Evolutionary conservation across 2,329 filamentous ascomycete species (phyloP).

Genomic region (Aspergillus caelatus): DNA sequence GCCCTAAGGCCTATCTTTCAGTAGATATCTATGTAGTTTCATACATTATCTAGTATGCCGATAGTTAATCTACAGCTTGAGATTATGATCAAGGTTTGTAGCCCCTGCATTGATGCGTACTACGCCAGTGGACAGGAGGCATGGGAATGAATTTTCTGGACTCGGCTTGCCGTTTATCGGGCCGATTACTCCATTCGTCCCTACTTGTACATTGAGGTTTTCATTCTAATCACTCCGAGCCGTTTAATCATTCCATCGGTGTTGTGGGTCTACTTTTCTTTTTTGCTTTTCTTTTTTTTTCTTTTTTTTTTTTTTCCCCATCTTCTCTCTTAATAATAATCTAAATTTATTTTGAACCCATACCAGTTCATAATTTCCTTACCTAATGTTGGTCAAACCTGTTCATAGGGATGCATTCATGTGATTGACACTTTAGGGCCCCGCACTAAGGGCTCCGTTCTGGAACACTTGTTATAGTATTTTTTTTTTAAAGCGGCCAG

Average conservation of each 20-base stretch:
- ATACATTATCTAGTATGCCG: too few relatives aligned
- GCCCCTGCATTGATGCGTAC: background rate
- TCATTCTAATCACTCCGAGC: conserved; percentile 1
- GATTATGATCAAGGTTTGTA: background rate
- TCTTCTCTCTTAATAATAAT: background rate
- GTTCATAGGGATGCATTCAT: background rate
- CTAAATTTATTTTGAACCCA: background rate
- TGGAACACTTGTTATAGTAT: background rate
- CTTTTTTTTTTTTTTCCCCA: background rate
- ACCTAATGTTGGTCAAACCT: background rate
- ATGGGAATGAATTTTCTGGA: background rate
- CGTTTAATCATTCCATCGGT: background rate
- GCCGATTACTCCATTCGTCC: background rate
- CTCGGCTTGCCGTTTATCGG: background rate
- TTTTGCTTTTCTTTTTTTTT: background rate
- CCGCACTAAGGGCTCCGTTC: background rate
- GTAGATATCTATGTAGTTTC: too few relatives aligned
- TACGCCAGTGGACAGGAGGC: background rate
- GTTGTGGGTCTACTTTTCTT: background rate
- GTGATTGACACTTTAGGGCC: background rate
- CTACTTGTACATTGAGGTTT: background rate
- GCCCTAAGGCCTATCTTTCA: too few relatives aligned
- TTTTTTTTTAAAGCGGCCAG: background rate
- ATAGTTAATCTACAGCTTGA: background rate
- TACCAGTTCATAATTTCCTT: background rate